Evolutionary conservation across 306 rosid genomes (phyloP), one percentile per base, ranked within the genome.

Genomic region (Glycine latifolia): DNA sequence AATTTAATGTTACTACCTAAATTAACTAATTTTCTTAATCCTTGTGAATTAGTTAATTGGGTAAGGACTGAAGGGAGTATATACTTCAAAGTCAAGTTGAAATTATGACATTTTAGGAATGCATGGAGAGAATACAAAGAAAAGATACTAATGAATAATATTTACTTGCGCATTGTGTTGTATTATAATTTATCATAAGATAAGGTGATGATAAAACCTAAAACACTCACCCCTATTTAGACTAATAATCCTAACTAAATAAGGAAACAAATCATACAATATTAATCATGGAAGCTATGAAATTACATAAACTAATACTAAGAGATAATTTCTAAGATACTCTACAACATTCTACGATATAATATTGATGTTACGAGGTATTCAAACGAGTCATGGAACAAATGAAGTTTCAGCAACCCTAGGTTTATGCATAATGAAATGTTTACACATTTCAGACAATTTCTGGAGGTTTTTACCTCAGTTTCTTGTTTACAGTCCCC

Each of bases 321-420:
- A 55, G 33, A 20, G 39, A 59, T n/a, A 15, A 56, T 56, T n/a
- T 56, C 33, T 16, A 56, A 56, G 33, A 56, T 26, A 20, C 26
- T 20, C 26, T 20, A 54, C 12, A 54, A n/a, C n/a, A n/a, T 54
- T 54, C 8, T 6, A 15, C 15, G 58, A 13, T 3, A 50, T 2
- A 55, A 55, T 2, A 55, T 15, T 53, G 8, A 53, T 55, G 61
- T 55, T n/a, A 15, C 7, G 3, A n/a, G 61, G 15, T 20, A 20
- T 10, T 61, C 43, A 12, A 62, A 33, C 7, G 53, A 33, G 47
- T 62, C 53, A 47, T 39, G 11, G 49, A 55, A 52, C 13, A 77
- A 76, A n/a, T 54, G 33, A 71, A 76, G 48, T 15, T 37, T 76
- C 48, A 61, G 74, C 55, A 66, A 43, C 26, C 79, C 65, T 49